Conservation (phyloP, 75 land plant species). For the Sequoia sempervirens region DNA sequence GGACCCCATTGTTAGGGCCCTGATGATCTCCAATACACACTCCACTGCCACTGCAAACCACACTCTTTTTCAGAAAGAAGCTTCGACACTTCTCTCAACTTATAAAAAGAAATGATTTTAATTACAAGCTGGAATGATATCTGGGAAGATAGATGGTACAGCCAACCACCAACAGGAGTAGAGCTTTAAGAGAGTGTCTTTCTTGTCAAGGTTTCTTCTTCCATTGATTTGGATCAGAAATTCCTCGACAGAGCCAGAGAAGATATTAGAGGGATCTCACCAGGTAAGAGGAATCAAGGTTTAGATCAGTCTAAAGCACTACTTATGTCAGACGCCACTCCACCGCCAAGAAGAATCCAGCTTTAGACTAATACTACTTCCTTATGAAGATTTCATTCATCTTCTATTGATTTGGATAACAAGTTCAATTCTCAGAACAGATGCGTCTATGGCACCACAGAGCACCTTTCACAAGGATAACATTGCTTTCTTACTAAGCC, state of each 20-base stretch:
- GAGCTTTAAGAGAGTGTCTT: not conserved
- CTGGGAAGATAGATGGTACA: not conserved
- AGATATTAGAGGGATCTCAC: not conserved
- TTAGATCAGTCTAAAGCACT: not conserved
- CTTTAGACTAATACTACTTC: not conserved
- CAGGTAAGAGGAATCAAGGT: not conserved
- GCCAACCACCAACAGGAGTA: not conserved
- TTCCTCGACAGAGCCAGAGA: not conserved
- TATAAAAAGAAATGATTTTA: not conserved
- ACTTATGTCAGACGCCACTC: not conserved
- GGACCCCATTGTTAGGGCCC: slow-evolving; percentile 85
- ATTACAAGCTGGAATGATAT: not conserved
- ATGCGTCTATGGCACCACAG: no score
- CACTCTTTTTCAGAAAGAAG: not conserved
- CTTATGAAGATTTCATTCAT: not conserved
- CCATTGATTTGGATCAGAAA: not conserved
- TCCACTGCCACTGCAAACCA: slow-evolving; percentile 25
- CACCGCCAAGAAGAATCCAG: not conserved
- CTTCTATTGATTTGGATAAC: no score
- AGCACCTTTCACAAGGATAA: no score
- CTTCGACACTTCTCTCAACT: not conserved
- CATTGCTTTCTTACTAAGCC: no score
- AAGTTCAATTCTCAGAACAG: no score
- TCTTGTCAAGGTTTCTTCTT: not conserved
- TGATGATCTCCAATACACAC: slow-evolving; percentile 50